Percentiles rank a stretch among this genome's conserved stretches.
phyloP scores from a whole-genome alignment of 192 early-diverging fungal genomes.

The Backusella psychrophila region DNA sequence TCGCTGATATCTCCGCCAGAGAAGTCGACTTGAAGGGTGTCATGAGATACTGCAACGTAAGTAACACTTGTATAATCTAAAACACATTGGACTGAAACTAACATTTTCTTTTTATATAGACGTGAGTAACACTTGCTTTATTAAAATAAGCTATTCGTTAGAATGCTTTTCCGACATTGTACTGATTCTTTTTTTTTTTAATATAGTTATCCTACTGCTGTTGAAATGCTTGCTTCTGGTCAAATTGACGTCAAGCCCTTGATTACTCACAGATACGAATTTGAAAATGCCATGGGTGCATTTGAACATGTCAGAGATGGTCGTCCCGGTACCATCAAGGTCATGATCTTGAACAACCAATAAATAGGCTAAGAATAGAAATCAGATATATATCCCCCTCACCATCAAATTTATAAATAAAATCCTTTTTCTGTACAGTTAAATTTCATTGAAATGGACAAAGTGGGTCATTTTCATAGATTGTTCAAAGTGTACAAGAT shows the following conservation, averaged over 20 bases:
- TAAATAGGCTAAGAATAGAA: neutral
- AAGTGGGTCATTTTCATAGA: neutral
- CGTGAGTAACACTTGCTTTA: neutral
- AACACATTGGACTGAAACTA: neutral
- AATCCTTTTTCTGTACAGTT: neutral
- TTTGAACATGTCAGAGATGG: slow-evolving; percentile 39
- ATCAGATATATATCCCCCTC: neutral
- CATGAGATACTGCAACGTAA: slow-evolving; percentile 43
- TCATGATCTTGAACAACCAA: slow-evolving; percentile 24
- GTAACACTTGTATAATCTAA: neutral
- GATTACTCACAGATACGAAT: slow-evolving; percentile 39
- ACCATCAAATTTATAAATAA: neutral
- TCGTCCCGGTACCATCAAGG: slow-evolving; percentile 40
- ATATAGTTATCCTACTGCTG: slow-evolving; percentile 30
- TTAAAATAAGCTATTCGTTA: neutral
- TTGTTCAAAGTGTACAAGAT: neutral
- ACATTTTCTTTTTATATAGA: neutral
- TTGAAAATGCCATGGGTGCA: slow-evolving; percentile 37
- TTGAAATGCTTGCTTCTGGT: slow-evolving; percentile 36
- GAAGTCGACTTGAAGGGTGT: slow-evolving; percentile 41
- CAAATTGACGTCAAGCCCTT: slow-evolving; percentile 39
- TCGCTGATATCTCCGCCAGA: slow-evolving; percentile 30
- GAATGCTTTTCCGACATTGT: neutral
- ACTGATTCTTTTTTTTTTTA: neutral
- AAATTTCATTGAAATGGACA: neutral